Base-by-base conservation (phyloP, 768 basidiomycete species). In the Krasilnikovozyma curviuscula region DNA sequence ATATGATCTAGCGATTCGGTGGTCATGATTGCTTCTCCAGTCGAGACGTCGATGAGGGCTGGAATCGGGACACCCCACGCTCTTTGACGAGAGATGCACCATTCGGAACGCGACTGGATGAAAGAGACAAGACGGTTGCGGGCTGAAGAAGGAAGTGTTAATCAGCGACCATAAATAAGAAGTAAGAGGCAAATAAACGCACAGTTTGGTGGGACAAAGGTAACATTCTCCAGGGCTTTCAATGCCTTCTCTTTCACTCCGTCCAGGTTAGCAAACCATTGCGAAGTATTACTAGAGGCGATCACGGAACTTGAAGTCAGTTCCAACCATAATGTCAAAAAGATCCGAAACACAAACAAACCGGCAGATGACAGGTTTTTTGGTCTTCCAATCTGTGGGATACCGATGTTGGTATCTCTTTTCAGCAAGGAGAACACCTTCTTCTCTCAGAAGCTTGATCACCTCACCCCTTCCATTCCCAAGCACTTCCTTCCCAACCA, bases 1-100 rank as follows among this genome's bases (percentile, higher is more conserved):
- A 91, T 85, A 58, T 88, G 78, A 13, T 73, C 67, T 24, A 97
- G 67, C 1, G 77, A 77, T 6, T 69, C 67, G 1, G 69, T 53
- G 47, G 77, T 73, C 42, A 95, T 75, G 37, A 83, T 63, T 5
- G 81, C 74, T 27, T 69, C 67, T 47, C 75, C 76, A 8, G 76
- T 76, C 10, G 70, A 66, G 6, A 70, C 61, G 58, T 80, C 76
- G 59, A 85, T 73, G 2, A 98, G 66, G 3, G 83, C 78, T 2
- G 89, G 91, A 50, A 98, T 95, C 5, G 91, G 91, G 1, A 93
- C 83, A 18, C 91, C 91, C 91, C 91, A 98, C 18, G 82, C 81
- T 27, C 91, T 79, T 60, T 98, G 91, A 6, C 91, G 79, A 33
- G 91, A 97, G 48, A 98, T 95, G 59, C 91, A 98, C 91, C 91